A percentile compares a stretch with the other conserved stretches of the same genome.
Evolutionary conservation across 169 alveolate genomes (phyloP).

Genomic region (Cryptosporidium viatorum): DNA sequence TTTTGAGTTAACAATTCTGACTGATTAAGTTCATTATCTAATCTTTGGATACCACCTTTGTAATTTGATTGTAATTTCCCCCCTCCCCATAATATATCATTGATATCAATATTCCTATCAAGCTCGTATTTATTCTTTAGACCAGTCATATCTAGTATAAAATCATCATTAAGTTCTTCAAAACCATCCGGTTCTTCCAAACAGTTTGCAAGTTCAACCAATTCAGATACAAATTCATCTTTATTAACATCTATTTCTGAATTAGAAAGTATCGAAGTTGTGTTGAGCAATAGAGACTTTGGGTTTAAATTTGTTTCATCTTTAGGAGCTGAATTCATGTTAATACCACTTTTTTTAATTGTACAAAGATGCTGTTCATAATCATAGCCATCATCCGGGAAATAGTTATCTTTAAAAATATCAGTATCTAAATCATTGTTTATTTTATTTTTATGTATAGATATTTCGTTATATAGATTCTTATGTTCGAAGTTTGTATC

Average conservation of each 20-base stretch:
- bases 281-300: not conserved
- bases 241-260: not conserved
- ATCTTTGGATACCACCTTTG: not conserved
- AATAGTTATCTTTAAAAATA: slow-evolving; percentile 21
- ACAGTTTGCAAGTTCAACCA: slow-evolving; percentile 33
- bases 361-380: slow-evolving; percentile 50
- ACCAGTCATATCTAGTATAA: slow-evolving; percentile 45
- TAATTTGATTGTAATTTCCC: not conserved
- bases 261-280: slow-evolving; percentile 25
- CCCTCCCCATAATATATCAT: slow-evolving; percentile 40
- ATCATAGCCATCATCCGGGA: slow-evolving; percentile 74
- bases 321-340: not conserved
- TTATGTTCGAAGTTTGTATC: not conserved
- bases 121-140: slow-evolving; percentile 4
- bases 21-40: not conserved
- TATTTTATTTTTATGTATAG: not conserved
- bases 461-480: not conserved
- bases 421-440: not conserved
- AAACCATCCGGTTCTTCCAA: slow-evolving; percentile 57
- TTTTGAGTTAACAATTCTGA: not conserved
- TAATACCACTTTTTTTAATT: slow-evolving; percentile 4
- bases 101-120: slow-evolving; percentile 20
- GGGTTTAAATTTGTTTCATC: not conserved
- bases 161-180: slow-evolving; percentile 73
- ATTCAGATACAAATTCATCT: not conserved